These are phyloP conservation scores for Dothideomycetes sp. DNA, from an alignment of 2,329 filamentous ascomycete genomes.

Conservation along the genomic window DNA sequence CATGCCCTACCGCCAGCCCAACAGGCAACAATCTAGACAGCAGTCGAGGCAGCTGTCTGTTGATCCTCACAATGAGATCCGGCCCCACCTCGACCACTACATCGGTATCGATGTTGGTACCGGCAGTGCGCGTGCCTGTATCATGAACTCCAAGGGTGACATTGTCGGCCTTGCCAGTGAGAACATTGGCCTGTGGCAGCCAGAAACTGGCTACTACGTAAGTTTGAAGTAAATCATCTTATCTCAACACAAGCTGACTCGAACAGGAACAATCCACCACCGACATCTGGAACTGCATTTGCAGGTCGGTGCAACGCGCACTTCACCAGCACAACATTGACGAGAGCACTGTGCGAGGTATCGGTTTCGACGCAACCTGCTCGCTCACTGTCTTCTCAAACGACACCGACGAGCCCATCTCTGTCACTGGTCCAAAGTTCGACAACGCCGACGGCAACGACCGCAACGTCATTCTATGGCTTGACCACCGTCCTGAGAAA, in stretches of 20 bases:
- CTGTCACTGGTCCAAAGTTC: conserved; percentile 84
- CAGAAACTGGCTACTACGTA: conserved; percentile 45
- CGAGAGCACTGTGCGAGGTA: conserved; percentile 65
- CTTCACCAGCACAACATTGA: conserved; percentile 74
- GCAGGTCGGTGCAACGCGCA: conserved; percentile 72
- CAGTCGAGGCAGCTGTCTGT: conserved; percentile 37
- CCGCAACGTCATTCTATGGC: conserved; percentile 93
- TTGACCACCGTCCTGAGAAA: conserved; percentile 83
- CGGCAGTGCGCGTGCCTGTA: conserved; percentile 86
- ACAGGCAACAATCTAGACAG: conserved; percentile 23
- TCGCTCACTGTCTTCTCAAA: conserved; percentile 83
- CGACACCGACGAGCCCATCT: conserved; percentile 80
- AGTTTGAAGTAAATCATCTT: no score
- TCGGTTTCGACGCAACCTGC: conserved; percentile 98
- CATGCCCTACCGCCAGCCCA: conserved; percentile 15
- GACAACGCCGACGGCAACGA: conserved; percentile 65
- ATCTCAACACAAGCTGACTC: neutral
- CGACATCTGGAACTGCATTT: conserved; percentile 95
- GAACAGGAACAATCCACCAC: conserved; percentile 87
- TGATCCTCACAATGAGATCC: conserved; percentile 45
- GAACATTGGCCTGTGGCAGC: conserved; percentile 43
- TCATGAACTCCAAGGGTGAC: conserved; percentile 84
- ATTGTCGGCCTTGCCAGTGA: conserved; percentile 54
- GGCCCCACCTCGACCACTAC: conserved; percentile 48
- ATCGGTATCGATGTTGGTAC: conserved; percentile 95